phyloP scores from a whole-genome alignment of 306 rosid genomes.

The Quercus dentata region DNA sequence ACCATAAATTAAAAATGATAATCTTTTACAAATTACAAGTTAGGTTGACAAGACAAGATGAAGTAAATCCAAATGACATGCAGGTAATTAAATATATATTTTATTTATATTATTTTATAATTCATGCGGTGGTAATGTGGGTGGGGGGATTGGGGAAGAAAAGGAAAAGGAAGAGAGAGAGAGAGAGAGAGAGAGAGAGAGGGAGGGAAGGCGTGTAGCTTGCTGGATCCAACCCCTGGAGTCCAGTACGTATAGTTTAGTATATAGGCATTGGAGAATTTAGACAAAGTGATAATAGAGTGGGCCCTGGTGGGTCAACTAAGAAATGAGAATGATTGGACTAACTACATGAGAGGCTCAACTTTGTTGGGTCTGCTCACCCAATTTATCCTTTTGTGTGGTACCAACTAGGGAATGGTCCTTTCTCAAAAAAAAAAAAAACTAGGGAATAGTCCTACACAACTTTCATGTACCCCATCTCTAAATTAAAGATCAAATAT shows the following conservation, averaged over 20 bases:
- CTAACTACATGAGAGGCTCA: background rate
- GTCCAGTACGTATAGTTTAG: background rate
- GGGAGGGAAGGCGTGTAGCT: constrained; percentile 11
- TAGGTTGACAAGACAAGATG: too few relatives aligned
- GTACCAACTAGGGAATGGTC: too few relatives aligned
- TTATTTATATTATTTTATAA: background rate
- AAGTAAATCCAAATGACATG: too few relatives aligned
- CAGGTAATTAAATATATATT: too few relatives aligned
- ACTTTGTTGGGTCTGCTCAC: background rate
- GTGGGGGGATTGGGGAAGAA: background rate
- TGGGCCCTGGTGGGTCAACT: constrained; percentile 4
- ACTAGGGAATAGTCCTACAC: too few relatives aligned
- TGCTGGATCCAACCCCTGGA: constrained; percentile 41
- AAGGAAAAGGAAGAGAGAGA: constrained; percentile 1
- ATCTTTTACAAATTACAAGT: too few relatives aligned
- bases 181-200: background rate
- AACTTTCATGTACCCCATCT: too few relatives aligned
- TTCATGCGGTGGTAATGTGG: background rate
- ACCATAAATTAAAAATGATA: too few relatives aligned
- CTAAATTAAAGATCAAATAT: too few relatives aligned
- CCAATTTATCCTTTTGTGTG: too few relatives aligned
- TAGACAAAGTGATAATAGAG: background rate
- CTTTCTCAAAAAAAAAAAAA: too few relatives aligned
- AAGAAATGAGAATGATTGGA: background rate
- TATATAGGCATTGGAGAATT: too few relatives aligned